A percentile compares a stretch with the other conserved stretches of the same genome.
These are phyloP conservation scores for Musa balbisiana DNA, from an alignment of 202 grass and related monocot genomes.

Conservation along the genomic window DNA sequence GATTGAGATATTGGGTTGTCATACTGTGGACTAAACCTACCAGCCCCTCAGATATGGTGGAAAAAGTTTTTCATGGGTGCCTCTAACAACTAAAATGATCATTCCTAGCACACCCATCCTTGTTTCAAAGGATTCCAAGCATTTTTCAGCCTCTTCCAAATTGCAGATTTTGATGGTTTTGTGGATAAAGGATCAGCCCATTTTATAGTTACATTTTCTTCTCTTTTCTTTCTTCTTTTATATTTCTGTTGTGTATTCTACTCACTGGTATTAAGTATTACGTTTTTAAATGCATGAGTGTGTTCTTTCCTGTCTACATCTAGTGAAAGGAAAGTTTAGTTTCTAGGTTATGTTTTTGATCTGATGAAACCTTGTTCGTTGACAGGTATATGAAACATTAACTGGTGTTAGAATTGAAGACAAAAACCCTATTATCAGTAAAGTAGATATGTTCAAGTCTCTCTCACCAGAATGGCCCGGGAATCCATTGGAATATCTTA, in stretches of 20 bases:
- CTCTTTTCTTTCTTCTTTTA: background rate
- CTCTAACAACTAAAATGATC: no score
- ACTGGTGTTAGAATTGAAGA: conserved; percentile 95
- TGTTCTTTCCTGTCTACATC: background rate
- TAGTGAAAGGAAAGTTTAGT: background rate
- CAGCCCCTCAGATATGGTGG: no score
- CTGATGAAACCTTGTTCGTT: conserved; percentile 8
- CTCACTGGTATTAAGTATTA: background rate
- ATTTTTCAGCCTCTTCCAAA: no score
- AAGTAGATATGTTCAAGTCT: conserved; percentile 57
- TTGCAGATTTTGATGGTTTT: no score
- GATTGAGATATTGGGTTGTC: no score
- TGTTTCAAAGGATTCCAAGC: no score
- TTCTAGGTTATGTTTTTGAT: background rate
- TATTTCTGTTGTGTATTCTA: background rate
- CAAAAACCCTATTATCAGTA: conserved; percentile 49
- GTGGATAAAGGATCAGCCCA: no score
- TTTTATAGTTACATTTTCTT: background rate
- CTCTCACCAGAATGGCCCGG: conserved; percentile 78
- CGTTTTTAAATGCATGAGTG: background rate
- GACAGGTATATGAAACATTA: conserved; percentile 87
- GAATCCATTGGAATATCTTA: conserved; percentile 57
- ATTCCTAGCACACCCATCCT: no score
- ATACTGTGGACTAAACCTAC: no score
- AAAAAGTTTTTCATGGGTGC: no score